phyloP scores from a whole-genome alignment of 768 basidiomycete species.

The Boletus insuetus region DNA sequence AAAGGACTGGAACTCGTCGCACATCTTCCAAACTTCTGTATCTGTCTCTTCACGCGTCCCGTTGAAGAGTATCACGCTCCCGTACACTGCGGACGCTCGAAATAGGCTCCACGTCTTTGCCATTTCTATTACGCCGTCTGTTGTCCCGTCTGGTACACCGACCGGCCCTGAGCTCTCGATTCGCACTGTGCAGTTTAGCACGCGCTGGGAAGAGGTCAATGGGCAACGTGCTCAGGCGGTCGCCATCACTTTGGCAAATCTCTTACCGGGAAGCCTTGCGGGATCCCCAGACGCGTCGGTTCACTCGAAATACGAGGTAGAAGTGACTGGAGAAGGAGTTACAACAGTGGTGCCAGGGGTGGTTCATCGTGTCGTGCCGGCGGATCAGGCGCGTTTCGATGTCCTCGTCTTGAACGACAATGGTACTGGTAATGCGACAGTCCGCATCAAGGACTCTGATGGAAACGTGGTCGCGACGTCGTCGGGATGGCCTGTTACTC shows the following conservation, averaged over 20 bases:
- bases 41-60: constrained; percentile 40
- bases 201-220: constrained; percentile 42
- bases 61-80: constrained; percentile 45
- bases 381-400: constrained; percentile 49
- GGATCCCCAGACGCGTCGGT: constrained; percentile 31
- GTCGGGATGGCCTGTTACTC: constrained; percentile 36
- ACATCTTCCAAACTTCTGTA: constrained; percentile 46
- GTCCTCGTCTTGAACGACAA: constrained; percentile 42
- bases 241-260: constrained; percentile 51
- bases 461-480: constrained; percentile 38
- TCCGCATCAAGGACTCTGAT: constrained; percentile 32
- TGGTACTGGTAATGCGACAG: constrained; percentile 27
- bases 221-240: constrained; percentile 44
- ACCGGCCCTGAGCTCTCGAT: constrained; percentile 35
- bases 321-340: constrained; percentile 38
- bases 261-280: constrained; percentile 36
- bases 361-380: constrained; percentile 46
- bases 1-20: constrained; percentile 41
- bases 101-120: constrained; percentile 47
- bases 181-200: constrained; percentile 43
- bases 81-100: constrained; percentile 20
- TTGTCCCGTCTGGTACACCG: constrained; percentile 24
- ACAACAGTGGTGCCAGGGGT: constrained; percentile 42
- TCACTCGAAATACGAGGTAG: constrained; percentile 33
- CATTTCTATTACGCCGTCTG: constrained; percentile 39